Percentiles rank a stretch among this genome's conserved stretches.
Conservation (phyloP, 257 asterid species). For the Voacanga thouarsii region DNA sequence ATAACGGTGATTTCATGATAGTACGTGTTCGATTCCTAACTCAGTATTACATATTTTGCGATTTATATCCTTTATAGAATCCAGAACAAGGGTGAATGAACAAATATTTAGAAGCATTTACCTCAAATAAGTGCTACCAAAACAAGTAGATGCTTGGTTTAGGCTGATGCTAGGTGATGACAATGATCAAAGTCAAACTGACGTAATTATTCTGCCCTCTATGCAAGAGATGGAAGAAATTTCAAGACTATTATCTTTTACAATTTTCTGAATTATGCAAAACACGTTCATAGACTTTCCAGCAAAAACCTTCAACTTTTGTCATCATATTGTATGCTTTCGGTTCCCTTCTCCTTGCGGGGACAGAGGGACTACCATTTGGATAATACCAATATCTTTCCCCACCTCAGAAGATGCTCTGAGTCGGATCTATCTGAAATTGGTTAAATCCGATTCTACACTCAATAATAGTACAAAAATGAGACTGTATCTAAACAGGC, state of each 20-base stretch:
- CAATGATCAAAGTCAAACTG: neutral
- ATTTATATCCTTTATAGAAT: too few relatives aligned
- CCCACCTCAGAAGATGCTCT: conserved; percentile 14
- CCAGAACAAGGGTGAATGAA: too few relatives aligned
- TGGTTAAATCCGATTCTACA: too few relatives aligned
- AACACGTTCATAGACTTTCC: neutral
- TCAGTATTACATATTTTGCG: too few relatives aligned
- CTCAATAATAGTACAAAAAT: neutral
- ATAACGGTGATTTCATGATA: too few relatives aligned
- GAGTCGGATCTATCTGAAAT: neutral
- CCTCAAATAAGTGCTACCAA: neutral
- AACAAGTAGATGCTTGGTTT: neutral
- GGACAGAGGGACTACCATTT: neutral
- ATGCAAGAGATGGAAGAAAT: too few relatives aligned
- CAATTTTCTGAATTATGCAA: neutral
- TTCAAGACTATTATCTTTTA: neutral
- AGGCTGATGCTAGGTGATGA: neutral
- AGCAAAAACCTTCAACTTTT: neutral
- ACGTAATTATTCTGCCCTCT: neutral
- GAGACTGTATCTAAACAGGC: neutral
- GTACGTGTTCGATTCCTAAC: too few relatives aligned
- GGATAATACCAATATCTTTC: conserved; percentile 14
- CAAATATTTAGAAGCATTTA: conserved; percentile 5
- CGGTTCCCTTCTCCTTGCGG: neutral
- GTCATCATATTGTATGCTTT: neutral